Evolutionary conservation across 2,329 filamentous ascomycete species (phyloP).

Genomic region (Paramyrothecium roridum): DNA sequence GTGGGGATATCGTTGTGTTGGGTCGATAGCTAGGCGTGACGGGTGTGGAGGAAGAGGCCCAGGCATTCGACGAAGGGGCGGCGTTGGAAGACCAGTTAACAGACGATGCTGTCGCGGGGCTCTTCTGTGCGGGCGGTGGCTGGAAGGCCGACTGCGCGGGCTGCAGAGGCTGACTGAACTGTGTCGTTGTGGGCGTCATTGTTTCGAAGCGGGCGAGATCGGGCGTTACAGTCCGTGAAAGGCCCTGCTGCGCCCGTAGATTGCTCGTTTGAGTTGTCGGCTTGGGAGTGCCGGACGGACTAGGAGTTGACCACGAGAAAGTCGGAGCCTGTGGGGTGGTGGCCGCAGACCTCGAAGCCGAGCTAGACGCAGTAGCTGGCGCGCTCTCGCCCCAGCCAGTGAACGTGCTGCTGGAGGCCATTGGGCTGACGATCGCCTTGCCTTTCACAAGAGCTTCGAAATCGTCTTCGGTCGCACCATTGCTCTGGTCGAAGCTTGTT

Average conservation of each 20-base stretch:
- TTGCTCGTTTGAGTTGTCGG: slow-evolving; percentile 26
- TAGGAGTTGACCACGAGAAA: slow-evolving; percentile 65
- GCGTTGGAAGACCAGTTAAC: slow-evolving; percentile 50
- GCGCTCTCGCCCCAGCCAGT: slow-evolving; percentile 47
- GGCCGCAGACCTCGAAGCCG: slow-evolving; percentile 29
- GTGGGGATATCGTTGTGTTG: slow-evolving; percentile 9
- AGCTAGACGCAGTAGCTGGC: slow-evolving; percentile 28
- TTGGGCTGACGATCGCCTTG: slow-evolving; percentile 24
- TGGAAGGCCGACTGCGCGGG: slow-evolving; percentile 31
- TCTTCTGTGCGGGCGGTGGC: slow-evolving; percentile 14
- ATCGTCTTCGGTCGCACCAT: slow-evolving; percentile 62
- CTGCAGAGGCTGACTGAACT: slow-evolving; percentile 60
- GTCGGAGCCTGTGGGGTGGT: slow-evolving; percentile 41
- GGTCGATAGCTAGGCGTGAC: slow-evolving; percentile 22
- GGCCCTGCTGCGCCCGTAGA: slow-evolving; percentile 32
- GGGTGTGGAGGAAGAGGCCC: slow-evolving; percentile 37
- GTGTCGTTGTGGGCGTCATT: slow-evolving; percentile 56
- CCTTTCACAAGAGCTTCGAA: slow-evolving; percentile 92
- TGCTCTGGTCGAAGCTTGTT: slow-evolving; percentile 49
- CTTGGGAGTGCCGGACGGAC: slow-evolving; percentile 31
- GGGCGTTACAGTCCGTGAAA: slow-evolving; percentile 57
- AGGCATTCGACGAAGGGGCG: slow-evolving; percentile 40
- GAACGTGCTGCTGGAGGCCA: slow-evolving; percentile 37
- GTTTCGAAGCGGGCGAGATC: slow-evolving; percentile 54
- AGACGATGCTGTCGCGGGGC: slow-evolving; percentile 27